These are phyloP conservation scores for Darksidea phi DNA, from an alignment of 495 filamentous ascomycete genomes.

Conservation along the genomic window DNA sequence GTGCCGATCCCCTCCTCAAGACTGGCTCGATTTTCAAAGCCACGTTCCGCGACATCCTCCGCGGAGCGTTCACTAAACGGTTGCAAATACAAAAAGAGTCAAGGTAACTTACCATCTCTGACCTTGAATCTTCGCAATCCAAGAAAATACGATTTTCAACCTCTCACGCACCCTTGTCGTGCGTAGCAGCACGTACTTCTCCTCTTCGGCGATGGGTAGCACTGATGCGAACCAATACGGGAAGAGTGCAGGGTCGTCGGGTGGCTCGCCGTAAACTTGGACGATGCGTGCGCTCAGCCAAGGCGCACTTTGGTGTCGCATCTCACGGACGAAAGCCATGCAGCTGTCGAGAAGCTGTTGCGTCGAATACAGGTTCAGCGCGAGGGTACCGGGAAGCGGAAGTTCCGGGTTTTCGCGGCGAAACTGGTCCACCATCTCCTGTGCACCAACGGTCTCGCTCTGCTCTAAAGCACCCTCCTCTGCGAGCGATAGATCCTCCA, in stretches of 20 bases:
- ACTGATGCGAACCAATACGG: conserved; percentile 91
- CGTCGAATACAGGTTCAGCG: conserved; percentile 65
- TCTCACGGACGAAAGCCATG: conserved; percentile 64
- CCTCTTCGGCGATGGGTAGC: conserved; percentile 69
- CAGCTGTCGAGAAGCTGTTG: conserved; percentile 62
- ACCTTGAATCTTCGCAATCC: conserved; percentile 71
- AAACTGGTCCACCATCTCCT: not conserved
- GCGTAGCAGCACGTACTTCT: conserved; percentile 72
- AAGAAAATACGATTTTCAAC: conserved; percentile 72
- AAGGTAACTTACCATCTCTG: conserved; percentile 63
- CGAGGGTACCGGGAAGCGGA: conserved; percentile 39
- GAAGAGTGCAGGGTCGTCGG: conserved; percentile 71
- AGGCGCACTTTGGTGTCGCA: conserved; percentile 62
- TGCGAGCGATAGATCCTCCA: conserved; percentile 76
- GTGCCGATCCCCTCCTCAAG: not conserved
- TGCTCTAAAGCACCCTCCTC: conserved; percentile 77
- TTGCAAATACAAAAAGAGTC: not conserved
- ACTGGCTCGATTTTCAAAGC: not conserved
- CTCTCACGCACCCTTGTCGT: conserved; percentile 75
- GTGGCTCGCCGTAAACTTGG: conserved; percentile 72
- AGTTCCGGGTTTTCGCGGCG: conserved; percentile 2
- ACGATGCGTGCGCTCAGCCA: conserved; percentile 73
- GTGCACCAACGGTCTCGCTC: conserved; percentile 51
- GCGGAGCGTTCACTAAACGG: not conserved
- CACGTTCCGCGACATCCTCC: not conserved